A percentile compares a stretch with the other conserved stretches of the same genome.
These are phyloP conservation scores for Talaromyces marneffei DNA, from an alignment of 2,329 filamentous ascomycete species.

Conservation along the genomic window DNA sequence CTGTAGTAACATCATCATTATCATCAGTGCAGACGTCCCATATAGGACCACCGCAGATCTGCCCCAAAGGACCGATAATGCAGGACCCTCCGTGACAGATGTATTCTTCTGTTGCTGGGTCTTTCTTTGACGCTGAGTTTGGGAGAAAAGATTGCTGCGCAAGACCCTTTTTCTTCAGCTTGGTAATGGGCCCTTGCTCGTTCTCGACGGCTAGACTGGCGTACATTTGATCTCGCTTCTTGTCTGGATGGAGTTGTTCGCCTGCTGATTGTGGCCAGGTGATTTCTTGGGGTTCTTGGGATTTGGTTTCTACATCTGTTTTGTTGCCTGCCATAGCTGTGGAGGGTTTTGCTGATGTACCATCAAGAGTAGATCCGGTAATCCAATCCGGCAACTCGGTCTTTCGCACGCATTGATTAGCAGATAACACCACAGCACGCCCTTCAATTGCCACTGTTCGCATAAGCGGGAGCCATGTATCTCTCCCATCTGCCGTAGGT, in stretches of 20 bases:
- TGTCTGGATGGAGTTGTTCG: constrained; percentile 16
- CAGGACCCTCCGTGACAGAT: constrained; percentile 72
- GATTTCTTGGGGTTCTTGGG: constrained; percentile 43
- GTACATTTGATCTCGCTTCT: constrained; percentile 15
- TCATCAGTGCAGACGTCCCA: constrained; percentile 59
- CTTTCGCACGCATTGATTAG: constrained; percentile 71
- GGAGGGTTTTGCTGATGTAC: neutral
- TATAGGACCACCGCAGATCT: constrained; percentile 72
- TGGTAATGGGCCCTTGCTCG: neutral
- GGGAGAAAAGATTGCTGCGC: neutral
- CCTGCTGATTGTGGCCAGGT: constrained; percentile 33
- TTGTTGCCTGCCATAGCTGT: constrained; percentile 11
- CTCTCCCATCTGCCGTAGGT: constrained; percentile 78
- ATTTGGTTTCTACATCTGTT: constrained; percentile 27
- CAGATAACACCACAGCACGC: constrained; percentile 75
- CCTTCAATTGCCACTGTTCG: constrained; percentile 75
- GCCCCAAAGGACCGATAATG: constrained; percentile 72
- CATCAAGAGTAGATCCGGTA: constrained; percentile 17
- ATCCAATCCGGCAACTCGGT: constrained; percentile 57
- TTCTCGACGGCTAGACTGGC: constrained; percentile 10
- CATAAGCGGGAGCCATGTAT: constrained; percentile 79
- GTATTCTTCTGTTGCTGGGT: constrained; percentile 6
- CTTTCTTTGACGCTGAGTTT: neutral
- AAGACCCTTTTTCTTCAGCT: neutral
- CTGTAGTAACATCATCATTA: constrained; percentile 10